phyloP scores from a whole-genome alignment of 1,284 basidiomycete genomes.

The Irpex sp. region DNA sequence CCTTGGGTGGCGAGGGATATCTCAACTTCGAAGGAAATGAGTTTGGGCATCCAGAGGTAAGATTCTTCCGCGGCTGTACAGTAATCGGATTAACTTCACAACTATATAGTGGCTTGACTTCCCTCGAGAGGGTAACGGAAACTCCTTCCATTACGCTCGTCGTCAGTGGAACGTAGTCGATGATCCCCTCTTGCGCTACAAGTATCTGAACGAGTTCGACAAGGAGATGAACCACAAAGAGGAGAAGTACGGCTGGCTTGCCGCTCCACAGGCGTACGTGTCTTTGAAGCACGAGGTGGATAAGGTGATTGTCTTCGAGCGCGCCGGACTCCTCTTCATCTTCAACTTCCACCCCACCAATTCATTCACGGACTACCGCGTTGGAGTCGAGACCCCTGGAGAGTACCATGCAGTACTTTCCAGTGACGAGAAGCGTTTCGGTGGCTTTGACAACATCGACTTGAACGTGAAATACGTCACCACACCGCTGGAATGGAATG shows the following conservation, averaged over 20 bases:
- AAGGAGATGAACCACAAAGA: slow-evolving; percentile 90
- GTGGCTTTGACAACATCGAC: slow-evolving; percentile 84
- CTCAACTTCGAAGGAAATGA: slow-evolving; percentile 99
- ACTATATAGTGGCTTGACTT: slow-evolving; percentile 90
- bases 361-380: slow-evolving; percentile 90
- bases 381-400: slow-evolving; percentile 87
- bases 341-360: slow-evolving; percentile 95
- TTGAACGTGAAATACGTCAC: slow-evolving; percentile 73
- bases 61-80: slow-evolving; percentile 13
- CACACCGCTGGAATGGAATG: slow-evolving; percentile 89
- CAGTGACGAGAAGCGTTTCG: slow-evolving; percentile 85
- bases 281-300: slow-evolving; percentile 92
- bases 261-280: slow-evolving; percentile 83
- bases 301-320: slow-evolving; percentile 92
- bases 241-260: slow-evolving; percentile 80
- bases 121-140: slow-evolving; percentile 90
- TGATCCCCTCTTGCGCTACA: slow-evolving; percentile 83
- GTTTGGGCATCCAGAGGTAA: slow-evolving; percentile 93
- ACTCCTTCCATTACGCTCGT: slow-evolving; percentile 94
- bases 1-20: slow-evolving; percentile 95
- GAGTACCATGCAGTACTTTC: slow-evolving; percentile 82
- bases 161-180: slow-evolving; percentile 96
- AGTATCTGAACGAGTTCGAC: slow-evolving; percentile 92
- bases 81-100: not conserved
- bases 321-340: slow-evolving; percentile 88